phyloP scores from a whole-genome alignment of 768 basidiomycete genomes.

The Mycena pura region DNA sequence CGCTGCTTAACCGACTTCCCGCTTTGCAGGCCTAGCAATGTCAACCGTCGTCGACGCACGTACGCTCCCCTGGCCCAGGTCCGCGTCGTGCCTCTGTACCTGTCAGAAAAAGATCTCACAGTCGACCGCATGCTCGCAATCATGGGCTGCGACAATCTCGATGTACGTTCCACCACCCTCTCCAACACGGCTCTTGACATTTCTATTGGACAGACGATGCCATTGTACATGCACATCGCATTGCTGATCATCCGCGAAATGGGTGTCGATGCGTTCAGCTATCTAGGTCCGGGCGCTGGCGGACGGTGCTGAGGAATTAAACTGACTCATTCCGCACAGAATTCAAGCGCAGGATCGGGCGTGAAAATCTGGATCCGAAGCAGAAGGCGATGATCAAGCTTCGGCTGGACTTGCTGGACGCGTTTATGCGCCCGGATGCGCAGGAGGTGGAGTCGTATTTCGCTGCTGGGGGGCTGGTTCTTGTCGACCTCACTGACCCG shows the following conservation, averaged over 20 bases:
- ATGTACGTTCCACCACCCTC: neutral
- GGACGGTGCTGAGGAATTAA: constrained; percentile 40
- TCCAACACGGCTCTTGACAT: neutral
- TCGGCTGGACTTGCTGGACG: constrained; percentile 51
- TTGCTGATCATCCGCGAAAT: constrained; percentile 19
- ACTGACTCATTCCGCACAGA: constrained; percentile 10
- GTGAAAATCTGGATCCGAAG: constrained; percentile 44
- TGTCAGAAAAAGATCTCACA: constrained; percentile 54
- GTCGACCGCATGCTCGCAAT: constrained; percentile 57
- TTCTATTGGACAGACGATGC: constrained; percentile 17
- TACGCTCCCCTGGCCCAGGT: constrained; percentile 33
- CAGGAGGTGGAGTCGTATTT: constrained; percentile 38
- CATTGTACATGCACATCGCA: constrained; percentile 26
- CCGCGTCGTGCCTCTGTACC: constrained; percentile 46
- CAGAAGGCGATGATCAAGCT: constrained; percentile 52
- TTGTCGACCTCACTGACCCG: constrained; percentile 59
- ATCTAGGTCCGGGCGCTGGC: constrained; percentile 8
- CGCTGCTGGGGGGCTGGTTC: constrained; percentile 49
- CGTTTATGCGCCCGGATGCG: constrained; percentile 43
- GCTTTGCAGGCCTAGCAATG: constrained; percentile 17
- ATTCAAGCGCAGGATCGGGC: constrained; percentile 47
- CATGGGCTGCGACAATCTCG: constrained; percentile 47
- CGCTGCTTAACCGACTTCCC: neutral
- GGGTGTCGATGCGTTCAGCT: neutral
- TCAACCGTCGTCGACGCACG: constrained; percentile 12